Percentiles rank a stretch among this genome's conserved stretches.
These are phyloP conservation scores for Capsicum pubescens DNA, from an alignment of 257 asterid species.

Conservation along the genomic window DNA sequence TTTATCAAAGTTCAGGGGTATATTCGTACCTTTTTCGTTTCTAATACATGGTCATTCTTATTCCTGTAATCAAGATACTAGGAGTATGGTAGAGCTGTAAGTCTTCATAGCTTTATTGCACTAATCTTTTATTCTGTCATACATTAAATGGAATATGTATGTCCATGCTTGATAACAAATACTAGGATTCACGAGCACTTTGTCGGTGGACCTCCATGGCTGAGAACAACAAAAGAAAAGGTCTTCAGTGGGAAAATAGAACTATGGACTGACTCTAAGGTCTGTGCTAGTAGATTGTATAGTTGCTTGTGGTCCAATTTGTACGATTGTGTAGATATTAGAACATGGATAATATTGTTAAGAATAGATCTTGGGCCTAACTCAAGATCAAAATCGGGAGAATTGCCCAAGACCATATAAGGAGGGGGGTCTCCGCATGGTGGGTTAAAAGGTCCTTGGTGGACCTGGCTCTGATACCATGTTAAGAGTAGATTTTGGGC, in stretches of 20 bases:
- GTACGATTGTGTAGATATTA: background rate
- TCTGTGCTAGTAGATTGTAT: background rate
- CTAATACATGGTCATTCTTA: background rate
- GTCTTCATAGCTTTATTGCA: slow-evolving; percentile 11
- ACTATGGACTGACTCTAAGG: background rate
- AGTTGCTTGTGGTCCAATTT: slow-evolving; percentile 16
- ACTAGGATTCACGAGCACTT: background rate
- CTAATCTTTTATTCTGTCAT: background rate
- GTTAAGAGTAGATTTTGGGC: no score
- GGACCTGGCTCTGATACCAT: no score
- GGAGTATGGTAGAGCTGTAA: background rate
- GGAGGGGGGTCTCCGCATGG: no score
- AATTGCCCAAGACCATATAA: no score
- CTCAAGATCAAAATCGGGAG: no score
- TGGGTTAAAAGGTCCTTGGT: no score
- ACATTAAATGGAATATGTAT: background rate
- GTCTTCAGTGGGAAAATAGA: background rate
- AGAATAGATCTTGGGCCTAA: no score
- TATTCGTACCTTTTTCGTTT: no score
- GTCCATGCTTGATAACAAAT: background rate
- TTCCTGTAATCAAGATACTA: background rate
- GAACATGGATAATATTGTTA: background rate
- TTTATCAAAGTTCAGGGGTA: no score
- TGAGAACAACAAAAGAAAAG: background rate
- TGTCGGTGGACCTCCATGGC: background rate